A percentile compares a stretch with the other conserved stretches of the same genome.
Conservation (phyloP, 2,329 filamentous ascomycete species). For the Cercospora sp. region DNA sequence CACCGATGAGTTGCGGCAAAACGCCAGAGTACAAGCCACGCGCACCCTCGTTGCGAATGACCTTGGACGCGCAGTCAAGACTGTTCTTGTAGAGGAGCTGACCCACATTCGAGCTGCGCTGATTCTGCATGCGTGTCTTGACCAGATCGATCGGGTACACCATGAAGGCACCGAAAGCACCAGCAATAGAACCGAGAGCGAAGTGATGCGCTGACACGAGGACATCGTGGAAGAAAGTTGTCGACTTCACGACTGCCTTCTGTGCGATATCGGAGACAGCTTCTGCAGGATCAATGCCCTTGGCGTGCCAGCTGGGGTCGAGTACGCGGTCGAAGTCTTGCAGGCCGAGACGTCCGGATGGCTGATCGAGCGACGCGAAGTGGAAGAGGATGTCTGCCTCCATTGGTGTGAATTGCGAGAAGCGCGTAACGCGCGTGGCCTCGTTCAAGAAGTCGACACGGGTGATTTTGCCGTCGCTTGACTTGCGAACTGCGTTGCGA, state of each 20-base stretch:
- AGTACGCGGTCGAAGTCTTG: slow-evolving; percentile 91
- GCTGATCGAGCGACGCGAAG: slow-evolving; percentile 89
- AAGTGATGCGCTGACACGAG: slow-evolving; percentile 88
- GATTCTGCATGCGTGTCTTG: slow-evolving; percentile 98
- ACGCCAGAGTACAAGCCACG: slow-evolving; percentile 91
- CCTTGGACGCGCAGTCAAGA: slow-evolving; percentile 89
- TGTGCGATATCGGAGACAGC: slow-evolving; percentile 52
- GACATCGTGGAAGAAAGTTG: slow-evolving; percentile 62
- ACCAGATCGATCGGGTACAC: slow-evolving; percentile 98
- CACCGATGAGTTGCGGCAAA: slow-evolving; percentile 89
- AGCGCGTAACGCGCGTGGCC: slow-evolving; percentile 84
- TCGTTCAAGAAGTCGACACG: slow-evolving; percentile 92
- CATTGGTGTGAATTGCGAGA: slow-evolving; percentile 96
- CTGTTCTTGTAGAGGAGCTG: slow-evolving; percentile 96
- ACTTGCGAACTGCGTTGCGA: slow-evolving; percentile 79
- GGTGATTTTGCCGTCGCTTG: slow-evolving; percentile 87
- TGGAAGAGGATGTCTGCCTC: slow-evolving; percentile 98
- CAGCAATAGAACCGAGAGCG: slow-evolving; percentile 80
- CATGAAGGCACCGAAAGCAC: slow-evolving; percentile 98
- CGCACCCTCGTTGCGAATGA: slow-evolving; percentile 88
- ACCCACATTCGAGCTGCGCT: slow-evolving; percentile 77
- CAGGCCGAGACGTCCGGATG: slow-evolving; percentile 78
- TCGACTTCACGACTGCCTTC: slow-evolving; percentile 57
- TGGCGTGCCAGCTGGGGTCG: slow-evolving; percentile 82
- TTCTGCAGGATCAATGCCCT: slow-evolving; percentile 45